Conservation (phyloP, 2,329 filamentous ascomycete genomes). For the Xylaria digitata region DNA sequence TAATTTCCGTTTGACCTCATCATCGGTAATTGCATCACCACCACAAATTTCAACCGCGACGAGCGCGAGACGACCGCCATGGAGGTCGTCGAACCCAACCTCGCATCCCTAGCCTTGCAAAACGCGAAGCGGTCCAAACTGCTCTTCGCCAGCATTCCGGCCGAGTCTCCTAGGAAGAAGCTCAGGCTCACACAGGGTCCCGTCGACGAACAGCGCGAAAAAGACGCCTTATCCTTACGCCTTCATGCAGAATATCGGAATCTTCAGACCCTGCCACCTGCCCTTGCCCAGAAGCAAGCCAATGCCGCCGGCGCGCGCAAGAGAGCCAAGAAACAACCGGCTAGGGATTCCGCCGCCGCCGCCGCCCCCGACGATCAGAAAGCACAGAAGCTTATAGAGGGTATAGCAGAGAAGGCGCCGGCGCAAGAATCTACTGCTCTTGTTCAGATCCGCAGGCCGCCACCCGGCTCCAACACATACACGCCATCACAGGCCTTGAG, state of each 20-base stretch:
- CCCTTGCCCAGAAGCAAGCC: constrained; percentile 54
- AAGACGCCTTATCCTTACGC: constrained; percentile 49
- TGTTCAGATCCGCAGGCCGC: constrained; percentile 50
- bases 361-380: constrained; percentile 54
- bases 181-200: constrained; percentile 44
- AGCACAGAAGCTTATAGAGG: constrained; percentile 75
- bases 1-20: neutral
- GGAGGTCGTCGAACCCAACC: constrained; percentile 45
- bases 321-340: constrained; percentile 44
- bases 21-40: neutral
- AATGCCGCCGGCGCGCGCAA: constrained; percentile 47
- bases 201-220: constrained; percentile 45
- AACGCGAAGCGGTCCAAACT: constrained; percentile 49
- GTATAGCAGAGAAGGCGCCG: constrained; percentile 60
- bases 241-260: constrained; percentile 50
- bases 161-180: constrained; percentile 46
- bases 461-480: constrained; percentile 37
- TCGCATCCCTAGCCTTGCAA: constrained; percentile 46
- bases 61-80: constrained; percentile 35
- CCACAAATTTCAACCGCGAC: constrained; percentile 4
- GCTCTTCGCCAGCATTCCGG: constrained; percentile 43
- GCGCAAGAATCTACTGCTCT: constrained; percentile 50
- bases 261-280: constrained; percentile 47
- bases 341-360: constrained; percentile 44
- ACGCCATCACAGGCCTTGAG: constrained; percentile 44